Percentiles rank a stretch among this genome's conserved stretches.
Evolutionary conservation across 2,329 filamentous ascomycete genomes (phyloP).

Genomic region (Domatiomyces catenatus): DNA sequence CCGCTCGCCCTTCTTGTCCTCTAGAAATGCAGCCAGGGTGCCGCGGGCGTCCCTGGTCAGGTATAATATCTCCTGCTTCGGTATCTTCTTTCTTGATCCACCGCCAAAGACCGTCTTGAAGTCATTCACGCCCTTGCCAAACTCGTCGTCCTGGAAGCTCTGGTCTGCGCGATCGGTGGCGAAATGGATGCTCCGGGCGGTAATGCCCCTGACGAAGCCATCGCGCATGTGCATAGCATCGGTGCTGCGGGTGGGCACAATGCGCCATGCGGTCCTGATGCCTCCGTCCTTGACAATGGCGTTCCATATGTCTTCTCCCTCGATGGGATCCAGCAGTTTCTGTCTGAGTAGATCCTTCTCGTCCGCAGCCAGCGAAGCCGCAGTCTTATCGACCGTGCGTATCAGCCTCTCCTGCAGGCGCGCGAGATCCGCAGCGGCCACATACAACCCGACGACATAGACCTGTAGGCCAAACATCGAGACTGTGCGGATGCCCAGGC

Average conservation of each 20-base stretch:
- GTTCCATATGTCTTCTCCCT: constrained; percentile 61
- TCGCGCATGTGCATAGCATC: constrained; percentile 88
- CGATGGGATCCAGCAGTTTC: constrained; percentile 52
- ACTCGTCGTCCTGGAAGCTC: constrained; percentile 46
- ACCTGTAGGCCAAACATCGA: constrained; percentile 83
- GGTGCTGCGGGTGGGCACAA: constrained; percentile 83
- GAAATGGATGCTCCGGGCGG: constrained; percentile 49
- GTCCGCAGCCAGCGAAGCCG: constrained; percentile 65
- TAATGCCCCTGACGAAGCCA: constrained; percentile 75
- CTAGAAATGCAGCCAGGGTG: constrained; percentile 50
- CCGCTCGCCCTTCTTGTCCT: constrained; percentile 33
- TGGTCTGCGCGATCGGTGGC: constrained; percentile 35
- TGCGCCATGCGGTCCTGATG: constrained; percentile 63
- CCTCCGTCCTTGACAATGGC: constrained; percentile 49
- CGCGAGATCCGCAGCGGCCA: constrained; percentile 68
- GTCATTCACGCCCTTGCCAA: constrained; percentile 56
- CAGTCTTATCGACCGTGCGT: constrained; percentile 48
- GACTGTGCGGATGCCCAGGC: constrained; percentile 74
- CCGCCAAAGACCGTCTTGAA: constrained; percentile 75
- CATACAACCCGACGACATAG: constrained; percentile 86
- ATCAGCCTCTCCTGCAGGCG: constrained; percentile 65
- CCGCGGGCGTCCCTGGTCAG: constrained; percentile 54
- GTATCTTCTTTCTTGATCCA: constrained; percentile 49
- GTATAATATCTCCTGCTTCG: constrained; percentile 64
- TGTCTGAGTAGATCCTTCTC: constrained; percentile 63